Base-by-base conservation (phyloP, 2,329 filamentous ascomycete genomes). In the Ophiostoma sp. region DNA sequence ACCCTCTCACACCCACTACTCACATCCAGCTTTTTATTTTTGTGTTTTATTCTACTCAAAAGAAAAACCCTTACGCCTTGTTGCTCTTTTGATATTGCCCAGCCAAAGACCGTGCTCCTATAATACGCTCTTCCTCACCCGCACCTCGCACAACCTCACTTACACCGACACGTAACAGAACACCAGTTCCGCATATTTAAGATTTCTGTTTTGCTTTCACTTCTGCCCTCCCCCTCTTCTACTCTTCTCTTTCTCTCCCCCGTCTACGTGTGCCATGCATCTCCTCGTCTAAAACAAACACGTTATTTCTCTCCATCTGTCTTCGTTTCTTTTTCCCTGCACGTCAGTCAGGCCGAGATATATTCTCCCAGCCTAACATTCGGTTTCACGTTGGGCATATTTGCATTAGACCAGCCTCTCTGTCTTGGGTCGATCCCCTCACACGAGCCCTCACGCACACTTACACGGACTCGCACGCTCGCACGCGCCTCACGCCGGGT, bases 331-430 rank as follows among this genome's bases (percentile, higher is more conserved):
- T 58, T 60, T 45, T 38, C 38, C 63, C 18, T 44, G 18, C 63
- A 45, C 18, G 8, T 41, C 8, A 1, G 14, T 68, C 64, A 58
- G 58, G 58, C 67, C 58, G 47, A 65, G 41, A 69, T 49, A 27
- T 40, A 42, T 16, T n/a, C 12, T 42, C 38, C 16, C 55, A 60
- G 60, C n/a, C 60, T 40, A 63, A 18, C 16, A 42, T 63, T 27
- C 9, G 60, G 44, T 64, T 62, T 65, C 65, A 76, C 78, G 79
- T 85, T 84, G 80, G 83, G 83, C 82, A 83, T 79, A 78, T 82
- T 79, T 85, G 83, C 83, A 83, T 84, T 58, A 67, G 64, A 62
- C 60, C 67, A 55, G 64, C 27, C 40, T 66, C 40, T 47, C 40
- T 12, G 27, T 60, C 55, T 60, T 60, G 55, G 55, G 55, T 16